Percentiles rank a stretch among this genome's conserved stretches.
Evolutionary conservation across 2,329 filamentous ascomycete species (phyloP).

Genomic region (Pyrenochaeta sp.): DNA sequence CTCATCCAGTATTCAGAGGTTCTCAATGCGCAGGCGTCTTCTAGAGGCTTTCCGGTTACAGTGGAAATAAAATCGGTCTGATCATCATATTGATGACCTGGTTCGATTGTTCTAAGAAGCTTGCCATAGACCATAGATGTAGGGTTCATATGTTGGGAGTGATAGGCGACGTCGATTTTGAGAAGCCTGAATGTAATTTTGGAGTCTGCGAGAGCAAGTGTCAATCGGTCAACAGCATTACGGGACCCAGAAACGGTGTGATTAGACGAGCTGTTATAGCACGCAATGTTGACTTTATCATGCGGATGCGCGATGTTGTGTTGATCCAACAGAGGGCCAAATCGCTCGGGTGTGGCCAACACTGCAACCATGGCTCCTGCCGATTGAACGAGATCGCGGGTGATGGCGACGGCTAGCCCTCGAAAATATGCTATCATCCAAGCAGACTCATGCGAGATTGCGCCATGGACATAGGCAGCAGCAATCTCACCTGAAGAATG

Average conservation of each 20-base stretch:
- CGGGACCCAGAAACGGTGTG: slow-evolving; percentile 19
- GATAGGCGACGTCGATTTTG: slow-evolving; percentile 55
- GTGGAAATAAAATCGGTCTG: slow-evolving; percentile 12
- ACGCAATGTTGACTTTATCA: slow-evolving; percentile 23
- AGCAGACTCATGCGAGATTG: slow-evolving; percentile 18
- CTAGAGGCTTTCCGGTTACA: slow-evolving; percentile 12
- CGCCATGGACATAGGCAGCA: slow-evolving; percentile 35
- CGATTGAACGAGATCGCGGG: slow-evolving; percentile 51
- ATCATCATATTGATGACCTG: not conserved
- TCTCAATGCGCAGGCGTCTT: not conserved
- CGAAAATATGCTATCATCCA: slow-evolving; percentile 24
- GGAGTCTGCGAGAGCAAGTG: slow-evolving; percentile 43
- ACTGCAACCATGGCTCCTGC: slow-evolving; percentile 34
- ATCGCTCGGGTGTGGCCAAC: slow-evolving; percentile 15
- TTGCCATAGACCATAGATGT: slow-evolving; percentile 25
- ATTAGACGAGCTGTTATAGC: slow-evolving; percentile 49
- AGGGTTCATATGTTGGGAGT: slow-evolving; percentile 53
- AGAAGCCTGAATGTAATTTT: slow-evolving; percentile 51
- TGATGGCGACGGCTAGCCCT: slow-evolving; percentile 15
- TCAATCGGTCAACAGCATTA: slow-evolving; percentile 46
- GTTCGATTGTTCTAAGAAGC: slow-evolving; percentile 7
- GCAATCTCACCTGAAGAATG: slow-evolving; percentile 47
- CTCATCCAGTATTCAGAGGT: slow-evolving; percentile 22
- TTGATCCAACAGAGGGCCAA: slow-evolving; percentile 10
- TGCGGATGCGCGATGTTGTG: slow-evolving; percentile 1